Conservation (phyloP, 2,329 filamentous ascomycete species). For the Cordyceps cateniannulata region DNA sequence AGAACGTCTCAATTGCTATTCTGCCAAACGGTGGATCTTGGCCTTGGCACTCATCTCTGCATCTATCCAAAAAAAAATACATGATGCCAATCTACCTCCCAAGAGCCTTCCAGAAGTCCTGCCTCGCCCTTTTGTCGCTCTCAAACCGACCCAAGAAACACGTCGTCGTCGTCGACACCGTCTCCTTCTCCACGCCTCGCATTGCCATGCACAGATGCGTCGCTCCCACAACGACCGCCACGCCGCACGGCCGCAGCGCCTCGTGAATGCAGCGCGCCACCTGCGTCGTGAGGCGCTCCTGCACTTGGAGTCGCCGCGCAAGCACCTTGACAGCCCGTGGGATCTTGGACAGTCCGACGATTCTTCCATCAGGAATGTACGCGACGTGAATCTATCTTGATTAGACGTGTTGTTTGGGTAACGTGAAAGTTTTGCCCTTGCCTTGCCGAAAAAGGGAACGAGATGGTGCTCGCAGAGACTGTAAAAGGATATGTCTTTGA, state of each 20-base stretch:
- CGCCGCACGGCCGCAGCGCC: background rate
- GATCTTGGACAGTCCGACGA: background rate
- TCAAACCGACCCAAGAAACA: background rate
- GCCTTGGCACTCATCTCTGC: too few species aligned
- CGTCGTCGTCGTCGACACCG: background rate
- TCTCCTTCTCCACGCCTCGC: background rate
- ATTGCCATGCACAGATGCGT: background rate
- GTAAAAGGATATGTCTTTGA: background rate
- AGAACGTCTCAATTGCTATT: too few species aligned
- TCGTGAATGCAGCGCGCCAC: background rate
- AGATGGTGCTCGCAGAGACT: constrained; percentile 4
- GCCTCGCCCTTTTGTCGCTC: background rate
- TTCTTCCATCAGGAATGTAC: background rate
- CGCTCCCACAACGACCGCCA: background rate
- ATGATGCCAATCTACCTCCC: too few species aligned
- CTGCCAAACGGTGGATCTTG: too few species aligned
- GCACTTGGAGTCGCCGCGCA: background rate
- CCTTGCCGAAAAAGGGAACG: background rate
- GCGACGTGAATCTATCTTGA: background rate
- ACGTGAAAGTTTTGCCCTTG: too few species aligned
- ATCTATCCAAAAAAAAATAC: too few species aligned
- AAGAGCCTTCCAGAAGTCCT: background rate
- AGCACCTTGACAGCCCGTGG: background rate
- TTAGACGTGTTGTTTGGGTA: background rate
- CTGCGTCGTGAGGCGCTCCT: background rate